Base-by-base conservation (phyloP, 2,329 filamentous ascomycete genomes). In the Arachnomyces sp. region DNA sequence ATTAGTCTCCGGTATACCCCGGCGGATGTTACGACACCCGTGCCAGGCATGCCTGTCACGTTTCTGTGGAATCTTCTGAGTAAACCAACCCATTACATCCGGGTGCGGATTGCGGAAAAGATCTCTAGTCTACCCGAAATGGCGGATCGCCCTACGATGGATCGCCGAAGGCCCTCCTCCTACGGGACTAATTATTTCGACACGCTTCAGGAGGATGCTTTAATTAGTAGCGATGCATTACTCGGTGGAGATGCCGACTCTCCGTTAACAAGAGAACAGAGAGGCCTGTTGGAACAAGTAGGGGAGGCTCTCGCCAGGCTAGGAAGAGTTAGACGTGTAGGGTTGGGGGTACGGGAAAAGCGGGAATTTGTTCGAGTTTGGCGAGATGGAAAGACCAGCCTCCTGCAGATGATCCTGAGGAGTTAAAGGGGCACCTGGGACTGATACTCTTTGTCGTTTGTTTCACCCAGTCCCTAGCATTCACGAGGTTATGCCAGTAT, bases 41-140 rank as follows among this genome's bases (percentile, higher is more conserved):
- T 98, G 0, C 89, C 92, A 0, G 79, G 82, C 9, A 73, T 74
- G 18, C 88, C 84, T 61, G 38, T 75, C 4, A 66, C 67, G 2
- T 95, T 95, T 59, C 57, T 95, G 7, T 98, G 89, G 88, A 83
- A 81, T 39, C 70, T 96, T 7, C 77, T 94, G 28, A 85, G 83
- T 32, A 79, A 82, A 35, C 84, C 88, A 1, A 93, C 85, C 1
- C 92, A 94, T 49, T 88, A 81, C 53, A 90, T 98, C 52, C 79
- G 88, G 16, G 90, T 96, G 9, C 78, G 92, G 36, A 89, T 98
- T 40, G 92, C 88, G 1, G 84, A 90, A 55, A 76, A 76, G 1
- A 75, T 89, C 3, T 39, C 33, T 6, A 31, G 30, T 11, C 16
- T 48, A 45, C n/a, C 31, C 5, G 31, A 32, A 14, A 32, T 16